Base-by-base conservation (phyloP, 768 basidiomycete genomes). In the Calocybe gangraenosa region DNA sequence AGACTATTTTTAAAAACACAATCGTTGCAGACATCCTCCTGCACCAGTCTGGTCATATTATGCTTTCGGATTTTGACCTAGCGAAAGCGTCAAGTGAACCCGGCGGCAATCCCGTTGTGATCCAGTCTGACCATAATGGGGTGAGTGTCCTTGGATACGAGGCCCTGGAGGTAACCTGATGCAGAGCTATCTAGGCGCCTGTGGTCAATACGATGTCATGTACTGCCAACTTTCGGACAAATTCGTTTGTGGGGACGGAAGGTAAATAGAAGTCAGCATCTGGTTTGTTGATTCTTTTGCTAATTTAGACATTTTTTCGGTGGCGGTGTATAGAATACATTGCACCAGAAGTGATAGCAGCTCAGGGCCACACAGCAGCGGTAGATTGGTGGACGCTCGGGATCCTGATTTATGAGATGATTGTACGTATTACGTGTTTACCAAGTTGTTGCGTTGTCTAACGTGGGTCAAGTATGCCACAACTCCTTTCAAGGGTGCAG, bases 321-420 rank as follows among this genome's bases (percentile, higher is more conserved):
- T 58, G 57, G 51, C 57, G 52, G 54, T 57, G 49, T 58, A 18
- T 44, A 96, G 95, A 97, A 70, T 99, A 99, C 75, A 98, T 99
- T 62, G 93, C 95, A 33, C 95, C 95, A 51, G 96, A 99, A 72
- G 96, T 99, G 48, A 96, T 99, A 62, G 88, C 89, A 56, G 92
- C 91, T 37, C 81, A 88, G 63, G 95, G 96, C 14, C 96, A 99
- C 66, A 96, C 94, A 30, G 92, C 92, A 50, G 94, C 95, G 11
- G 96, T 99, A 41, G 96, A 99, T 69, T 99, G 95, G 95, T 94
- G 92, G 96, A 98, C 96, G 23, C 73, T 97, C 40, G 96, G 96
- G 31, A 97, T 98, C 59, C 80, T 99, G 59, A 91, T 98, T 58
- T 96, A 93, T 72, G 96, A 99, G 71, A 96, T 96, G 92, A 92